Evolutionary conservation across 148 eudicot genomes (phyloP), one percentile per base, ranked within the genome.

Genomic region (Limonium bicolor): DNA sequence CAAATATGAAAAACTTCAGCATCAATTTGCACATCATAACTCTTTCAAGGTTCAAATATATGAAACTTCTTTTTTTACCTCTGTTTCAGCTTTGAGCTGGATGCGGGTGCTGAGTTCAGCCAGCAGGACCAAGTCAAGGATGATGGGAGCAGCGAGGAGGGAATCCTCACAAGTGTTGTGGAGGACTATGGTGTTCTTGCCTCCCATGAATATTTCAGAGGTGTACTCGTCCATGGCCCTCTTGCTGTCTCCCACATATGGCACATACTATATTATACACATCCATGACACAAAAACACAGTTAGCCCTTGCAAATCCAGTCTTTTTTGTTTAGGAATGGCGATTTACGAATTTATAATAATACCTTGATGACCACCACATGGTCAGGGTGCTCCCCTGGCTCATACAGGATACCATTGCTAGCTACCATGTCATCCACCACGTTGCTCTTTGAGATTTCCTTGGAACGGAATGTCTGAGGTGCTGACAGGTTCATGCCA

Each of bases 151-250:
- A 13, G 97, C 97, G 54, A 88, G 60, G 36, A 88, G 68, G 4
- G 97, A 88, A 55, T 88, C 97, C 69, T 83, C 92, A 24, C 97
- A 88, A 2, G 97, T 88, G 76, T 83, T 88, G 77, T 88, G 97
- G 71, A 88, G 12, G 23, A 83, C 97, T 20, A 88, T 83, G 38
- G 97, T 88, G 81, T 57, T 88, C 50, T 48, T 77, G 3, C 97
- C 97, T 0, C 97, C 94, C 94, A 88, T 74, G 73, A 88, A 88
- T 50, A 88, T 88, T 69, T 88, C 97, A 2, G 97, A 80, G 14
- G 82, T 88, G 86, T 88, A 88, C 69, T 88, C 94, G 30, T 88
- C 97, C 97, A 88, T 88, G 17, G 97, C 97, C 51, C 94, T 83
- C 79, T 88, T 88, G 77, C 86, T 80, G 52, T 88, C 97, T 21